phyloP scores from a whole-genome alignment of 495 filamentous ascomycete species.

The Penicillium cataractarum region DNA sequence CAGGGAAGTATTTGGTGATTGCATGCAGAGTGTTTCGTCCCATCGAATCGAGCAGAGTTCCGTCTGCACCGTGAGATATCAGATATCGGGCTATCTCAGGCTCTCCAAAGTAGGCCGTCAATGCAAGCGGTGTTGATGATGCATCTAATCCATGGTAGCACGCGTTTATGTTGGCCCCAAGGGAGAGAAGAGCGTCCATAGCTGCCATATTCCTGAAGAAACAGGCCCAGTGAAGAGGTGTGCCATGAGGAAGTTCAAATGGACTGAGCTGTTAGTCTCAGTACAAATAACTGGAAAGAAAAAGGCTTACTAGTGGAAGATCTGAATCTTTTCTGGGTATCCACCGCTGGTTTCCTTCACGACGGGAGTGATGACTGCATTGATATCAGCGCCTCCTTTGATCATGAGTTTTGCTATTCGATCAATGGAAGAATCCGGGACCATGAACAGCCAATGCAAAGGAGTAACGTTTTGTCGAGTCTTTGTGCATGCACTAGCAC shows the following conservation, averaged over 20 bases:
- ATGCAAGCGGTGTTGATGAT: constrained; percentile 22
- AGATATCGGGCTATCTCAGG: constrained; percentile 16
- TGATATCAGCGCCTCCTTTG: constrained; percentile 18
- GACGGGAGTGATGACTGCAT: constrained; percentile 20
- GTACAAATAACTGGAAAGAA: not conserved
- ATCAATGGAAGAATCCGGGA: constrained; percentile 3
- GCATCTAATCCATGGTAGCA: constrained; percentile 13
- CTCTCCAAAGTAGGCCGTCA: constrained; percentile 27
- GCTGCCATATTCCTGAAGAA: constrained; percentile 24
- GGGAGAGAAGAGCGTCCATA: constrained; percentile 22
- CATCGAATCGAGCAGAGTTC: constrained; percentile 15
- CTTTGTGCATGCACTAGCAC: constrained; percentile 22
- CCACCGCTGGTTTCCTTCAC: constrained; percentile 22
- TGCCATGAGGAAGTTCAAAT: constrained; percentile 34
- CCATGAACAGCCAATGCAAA: constrained; percentile 24
- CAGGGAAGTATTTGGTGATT: constrained; percentile 20
- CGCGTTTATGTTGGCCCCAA: constrained; percentile 19
- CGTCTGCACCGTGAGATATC: constrained; percentile 20
- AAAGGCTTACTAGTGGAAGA: constrained; percentile 27
- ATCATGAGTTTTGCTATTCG: constrained; percentile 16
- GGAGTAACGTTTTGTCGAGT: constrained; percentile 21
- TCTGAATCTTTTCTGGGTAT: constrained; percentile 24
- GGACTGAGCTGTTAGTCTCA: constrained; percentile 20
- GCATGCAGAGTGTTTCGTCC: constrained; percentile 26
- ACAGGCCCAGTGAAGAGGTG: constrained; percentile 37